Base-by-base conservation (phyloP, 805 yeast genomes). In the Candida ortonii region DNA sequence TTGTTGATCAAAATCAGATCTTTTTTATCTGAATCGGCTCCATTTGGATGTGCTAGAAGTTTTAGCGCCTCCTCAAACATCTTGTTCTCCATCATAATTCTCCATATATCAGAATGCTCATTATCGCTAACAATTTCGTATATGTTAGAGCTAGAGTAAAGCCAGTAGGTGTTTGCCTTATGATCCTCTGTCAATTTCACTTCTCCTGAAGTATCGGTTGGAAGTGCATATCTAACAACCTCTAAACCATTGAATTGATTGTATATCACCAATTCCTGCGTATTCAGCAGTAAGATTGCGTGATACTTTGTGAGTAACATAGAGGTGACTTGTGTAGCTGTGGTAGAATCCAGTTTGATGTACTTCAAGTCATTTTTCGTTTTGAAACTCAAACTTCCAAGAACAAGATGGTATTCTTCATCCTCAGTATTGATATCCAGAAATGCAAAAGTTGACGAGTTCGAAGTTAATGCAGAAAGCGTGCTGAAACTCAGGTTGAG, bases 41-140 rank as follows among this genome's bases (percentile, higher is more conserved):
- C 67, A 19, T 60, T 45, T 12, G 62, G 42, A 13, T 33, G 16
- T 16, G 26, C 25, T 8, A 61, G 54, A 11, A 76, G 54, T 2
- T 54, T 44, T 29, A 85, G 61, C 0, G 96, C 96, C 28, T 75
- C 76, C 12, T 80, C 84, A 56, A 69, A 90, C 37, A 73, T 59
- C 6, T 65, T 57, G 32, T 64, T 65, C 3, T 67, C 68, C n/a
- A 79, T 53, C 49, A 80, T 57, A 1, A 74, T 64, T 34, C 71
- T 73, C 96, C 97, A 86, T 3, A 89, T 78, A 16, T 83, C 83
- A 4, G 71, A 64, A 4, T 78, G 67, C 55, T 90, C 97, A 50
- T 82, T 72, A 22, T 70, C 70, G 9, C 85, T 64, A 7, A 81
- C 68, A 6, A 93, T 59, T 54, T 93, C 98, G 52, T 71, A 84